phyloP scores from a whole-genome alignment of 179 eudicot species.

The Amaranthus tricolor region DNA sequence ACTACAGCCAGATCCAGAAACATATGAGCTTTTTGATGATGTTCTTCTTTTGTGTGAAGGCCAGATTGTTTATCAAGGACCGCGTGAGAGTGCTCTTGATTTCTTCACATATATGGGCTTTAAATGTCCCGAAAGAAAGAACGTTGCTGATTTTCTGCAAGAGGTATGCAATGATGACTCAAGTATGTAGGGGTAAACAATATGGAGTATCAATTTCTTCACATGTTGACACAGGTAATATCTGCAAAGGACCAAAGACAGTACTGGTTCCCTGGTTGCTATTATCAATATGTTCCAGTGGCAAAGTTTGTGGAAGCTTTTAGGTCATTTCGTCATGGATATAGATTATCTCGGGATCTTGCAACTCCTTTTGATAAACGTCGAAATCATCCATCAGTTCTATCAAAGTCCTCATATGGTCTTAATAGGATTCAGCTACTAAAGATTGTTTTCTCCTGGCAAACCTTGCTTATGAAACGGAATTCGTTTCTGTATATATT shows the following conservation, averaged over 20 bases:
- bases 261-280: slow-evolving; percentile 52
- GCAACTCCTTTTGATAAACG: slow-evolving; percentile 52
- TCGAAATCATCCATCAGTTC: slow-evolving; percentile 61
- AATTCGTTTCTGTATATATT: slow-evolving; percentile 56
- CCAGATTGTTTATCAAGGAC: slow-evolving; percentile 81
- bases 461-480: slow-evolving; percentile 62
- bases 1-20: slow-evolving; percentile 79
- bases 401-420: slow-evolving; percentile 61
- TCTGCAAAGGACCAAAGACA: slow-evolving; percentile 72
- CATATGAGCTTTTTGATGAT: slow-evolving; percentile 70
- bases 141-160: slow-evolving; percentile 76
- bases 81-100: slow-evolving; percentile 54
- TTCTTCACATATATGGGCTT: slow-evolving; percentile 73
- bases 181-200: background rate
- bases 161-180: slow-evolving; percentile 46
- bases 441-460: slow-evolving; percentile 75
- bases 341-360: slow-evolving; percentile 44
- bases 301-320: slow-evolving; percentile 68
- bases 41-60: slow-evolving; percentile 66
- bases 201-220: background rate
- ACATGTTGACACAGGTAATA: slow-evolving; percentile 45
- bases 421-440: slow-evolving; percentile 54
- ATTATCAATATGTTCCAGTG: slow-evolving; percentile 58
- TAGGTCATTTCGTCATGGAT: slow-evolving; percentile 51
- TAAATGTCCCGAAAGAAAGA: slow-evolving; percentile 74